phyloP scores from a whole-genome alignment of 1,284 basidiomycete species.

The Phellinidium pouzarii region DNA sequence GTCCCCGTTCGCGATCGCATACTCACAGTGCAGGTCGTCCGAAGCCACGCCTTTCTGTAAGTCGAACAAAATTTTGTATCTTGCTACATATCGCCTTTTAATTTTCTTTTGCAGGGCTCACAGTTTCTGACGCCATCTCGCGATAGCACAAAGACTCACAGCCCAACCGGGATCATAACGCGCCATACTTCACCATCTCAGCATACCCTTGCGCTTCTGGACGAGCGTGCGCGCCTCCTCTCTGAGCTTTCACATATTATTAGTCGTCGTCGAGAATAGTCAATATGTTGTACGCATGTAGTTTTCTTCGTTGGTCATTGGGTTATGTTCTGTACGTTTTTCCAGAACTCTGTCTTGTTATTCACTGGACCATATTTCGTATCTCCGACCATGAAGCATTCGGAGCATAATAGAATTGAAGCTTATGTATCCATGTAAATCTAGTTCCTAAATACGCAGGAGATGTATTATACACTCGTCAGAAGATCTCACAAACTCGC shows the following conservation, averaged over 20 bases:
- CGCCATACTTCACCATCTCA: slow-evolving; percentile 34
- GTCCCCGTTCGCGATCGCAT: neutral
- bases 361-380: too few species aligned
- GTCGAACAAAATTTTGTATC: neutral
- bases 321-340: too few species aligned
- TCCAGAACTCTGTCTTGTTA: too few species aligned
- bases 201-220: slow-evolving; percentile 41
- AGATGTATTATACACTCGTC: too few species aligned
- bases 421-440: too few species aligned
- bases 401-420: too few species aligned
- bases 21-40: neutral
- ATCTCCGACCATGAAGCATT: too few species aligned
- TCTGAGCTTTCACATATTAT: slow-evolving; percentile 38
- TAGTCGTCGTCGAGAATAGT: neutral
- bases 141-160: neutral
- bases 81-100: neutral
- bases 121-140: neutral
- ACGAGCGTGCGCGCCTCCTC: slow-evolving; percentile 43
- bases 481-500: too few species aligned
- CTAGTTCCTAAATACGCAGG: too few species aligned
- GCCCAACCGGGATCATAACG: slow-evolving; percentile 23
- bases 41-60: slow-evolving; percentile 6
- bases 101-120: neutral
- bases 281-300: neutral
- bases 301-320: neutral